Conservation (phyloP, 495 filamentous ascomycete species). For the Trichoderma erinaceum region DNA sequence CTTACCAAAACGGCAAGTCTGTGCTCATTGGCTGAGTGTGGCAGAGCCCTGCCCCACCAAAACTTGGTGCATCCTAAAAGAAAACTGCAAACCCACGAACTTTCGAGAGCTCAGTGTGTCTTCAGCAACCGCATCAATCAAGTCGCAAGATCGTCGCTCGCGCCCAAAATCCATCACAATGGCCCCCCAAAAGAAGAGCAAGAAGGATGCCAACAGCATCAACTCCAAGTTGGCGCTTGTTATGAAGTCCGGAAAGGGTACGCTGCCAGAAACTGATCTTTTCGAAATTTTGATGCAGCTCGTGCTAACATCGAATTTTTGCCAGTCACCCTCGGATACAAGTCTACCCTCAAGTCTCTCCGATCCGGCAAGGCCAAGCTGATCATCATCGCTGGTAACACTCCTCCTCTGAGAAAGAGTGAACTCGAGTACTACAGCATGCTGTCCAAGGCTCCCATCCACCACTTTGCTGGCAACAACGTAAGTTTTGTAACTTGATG, state of each 20-base stretch:
- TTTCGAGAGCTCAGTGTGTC: slow-evolving; percentile 21
- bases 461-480: slow-evolving; percentile 97
- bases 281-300: background rate
- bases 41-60: slow-evolving; percentile 17
- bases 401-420: slow-evolving; percentile 88
- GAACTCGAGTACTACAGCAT: slow-evolving; percentile 93
- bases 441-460: slow-evolving; percentile 86
- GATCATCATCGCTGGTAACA: slow-evolving; percentile 83
- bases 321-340: slow-evolving; percentile 80
- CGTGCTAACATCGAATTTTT: slow-evolving; percentile 12
- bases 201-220: slow-evolving; percentile 88
- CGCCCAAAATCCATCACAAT: slow-evolving; percentile 39
- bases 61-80: slow-evolving; percentile 3
- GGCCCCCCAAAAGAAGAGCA: slow-evolving; percentile 84
- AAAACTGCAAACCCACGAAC: slow-evolving; percentile 22
- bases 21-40: slow-evolving; percentile 11
- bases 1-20: slow-evolving; percentile 1
- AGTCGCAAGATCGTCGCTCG: slow-evolving; percentile 14
- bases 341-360: slow-evolving; percentile 92
- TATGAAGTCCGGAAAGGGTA: slow-evolving; percentile 87
- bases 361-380: slow-evolving; percentile 78
- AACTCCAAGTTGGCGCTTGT: slow-evolving; percentile 68
- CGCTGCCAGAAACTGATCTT: background rate
- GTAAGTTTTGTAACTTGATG: slow-evolving; percentile 53
- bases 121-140: slow-evolving; percentile 18